Evolutionary conservation across 2,329 filamentous ascomycete genomes (phyloP), one percentile per base, ranked within the genome.

Genomic region (Fusarium annulatum): DNA sequence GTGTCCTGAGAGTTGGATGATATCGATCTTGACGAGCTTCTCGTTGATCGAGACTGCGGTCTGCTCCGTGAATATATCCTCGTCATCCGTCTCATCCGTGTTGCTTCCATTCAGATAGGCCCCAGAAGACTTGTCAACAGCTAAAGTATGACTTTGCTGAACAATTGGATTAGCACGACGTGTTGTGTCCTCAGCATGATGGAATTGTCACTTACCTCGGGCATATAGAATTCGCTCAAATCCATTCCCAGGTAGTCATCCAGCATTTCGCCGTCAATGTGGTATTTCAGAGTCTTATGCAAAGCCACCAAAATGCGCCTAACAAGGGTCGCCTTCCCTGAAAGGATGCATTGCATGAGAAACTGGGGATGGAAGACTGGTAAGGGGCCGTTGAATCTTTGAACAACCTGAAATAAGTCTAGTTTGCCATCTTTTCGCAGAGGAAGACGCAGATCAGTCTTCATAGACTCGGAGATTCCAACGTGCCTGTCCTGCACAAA

Each of bases 311-410:
- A 82, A 15, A 97, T 90, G 15, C 86, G 87, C 74, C 94, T 92
- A 5, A 96, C 94, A 10, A 94, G 81, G 7, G 83, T 80, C 39
- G 88, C 88, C 79, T 97, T 97, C 2, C 95, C 96, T 26, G 91
- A 89, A 33, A 97, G 85, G 42, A 97, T 94, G 76, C 93, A 96
- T 80, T 98, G 94, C 59, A 93, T 93, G 33, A 98, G 83, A 66
- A 97, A 94, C 78, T 97, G 94, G 1, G 96, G 96, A 77, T 99
- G 96, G 77, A 97, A 99, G 5, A 97, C 88, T 0, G 96, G 94
- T 11, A 98, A 85, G 5, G 95, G 93, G 0, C 94, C 94, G 78
- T 98, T 98, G 55, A 98, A 86, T 69, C 93, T 88, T 74, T 93
- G 93, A 16, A 97, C 93, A 14, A 95, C 88, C 43, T 95, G 91